Evolutionary conservation across 495 filamentous ascomycete species (phyloP), one percentile per base, ranked within the genome.

Genomic region (Recurvomyces mirabilis): DNA sequence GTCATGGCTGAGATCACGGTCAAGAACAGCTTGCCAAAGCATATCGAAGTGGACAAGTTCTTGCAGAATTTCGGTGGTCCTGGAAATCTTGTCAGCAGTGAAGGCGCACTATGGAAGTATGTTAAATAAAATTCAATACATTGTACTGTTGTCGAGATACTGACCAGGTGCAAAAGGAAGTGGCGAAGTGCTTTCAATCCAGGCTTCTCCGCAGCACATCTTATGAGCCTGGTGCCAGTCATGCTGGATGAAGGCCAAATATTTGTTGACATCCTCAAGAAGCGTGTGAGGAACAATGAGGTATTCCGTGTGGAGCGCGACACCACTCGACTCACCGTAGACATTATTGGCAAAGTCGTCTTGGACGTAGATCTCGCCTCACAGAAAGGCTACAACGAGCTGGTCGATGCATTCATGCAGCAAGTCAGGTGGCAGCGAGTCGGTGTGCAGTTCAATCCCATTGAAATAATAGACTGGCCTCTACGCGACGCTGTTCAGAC

Each of bases 181-280:
- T 67, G 62, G 60, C 46, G 67, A 21, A 37, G 26, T 32, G 39
- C 64, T 4, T 70, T 71, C 53, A 73, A 66, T 49, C 66, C 67
- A 4, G 70, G 68, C 5, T 73, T 74, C 53, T 54, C 51, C 12
- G 44, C 49, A 1, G 59, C 51, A 24, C 59, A 71, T 46, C 50
- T 73, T 4, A 54, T 66, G 34, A 57, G 52, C 4, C 49, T 70
- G 18, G 56, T 67, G 0, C 63, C 66, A 5, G 33, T 49, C 14
- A 65, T 73, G 35, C 41, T 70, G 5, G 63, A 71, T 10, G 63
- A 70, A 39, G 49, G 51, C 1, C 21, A 46, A 7, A 51, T 65
- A 7, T 71, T 68, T 38, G 43, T 24, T 12, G 51, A 65, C 1
- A 51, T 48, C 12, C 54, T 72, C 10, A 29, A 44, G 35, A 41